A percentile compares a stretch with the other conserved stretches of the same genome.
These are phyloP conservation scores for Zoysia japonica DNA, from an alignment of 176 grass and related monocot genomes.

Conservation along the genomic window DNA sequence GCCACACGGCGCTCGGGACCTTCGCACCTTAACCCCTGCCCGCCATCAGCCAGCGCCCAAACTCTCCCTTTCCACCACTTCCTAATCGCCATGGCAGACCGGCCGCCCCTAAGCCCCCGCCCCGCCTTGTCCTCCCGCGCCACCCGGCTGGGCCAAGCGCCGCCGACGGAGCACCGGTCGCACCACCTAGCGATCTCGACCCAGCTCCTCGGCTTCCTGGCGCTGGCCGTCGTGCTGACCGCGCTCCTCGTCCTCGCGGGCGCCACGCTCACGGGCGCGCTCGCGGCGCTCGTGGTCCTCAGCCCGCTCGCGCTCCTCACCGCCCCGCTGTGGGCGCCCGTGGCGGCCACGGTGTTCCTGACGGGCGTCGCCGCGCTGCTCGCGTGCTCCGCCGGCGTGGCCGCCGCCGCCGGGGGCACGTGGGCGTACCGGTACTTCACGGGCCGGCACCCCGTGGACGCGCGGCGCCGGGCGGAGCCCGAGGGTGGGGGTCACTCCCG, in stretches of 20 bases:
- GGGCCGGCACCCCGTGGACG: constrained; percentile 45
- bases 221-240: constrained; percentile 48
- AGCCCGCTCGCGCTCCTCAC: constrained; percentile 63
- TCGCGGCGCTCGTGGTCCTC: constrained; percentile 45
- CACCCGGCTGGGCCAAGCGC: neutral
- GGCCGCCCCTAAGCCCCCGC: constrained; percentile 17
- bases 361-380: constrained; percentile 34
- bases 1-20: constrained; percentile 35
- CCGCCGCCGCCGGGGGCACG: constrained; percentile 38
- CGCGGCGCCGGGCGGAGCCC: constrained; percentile 38
- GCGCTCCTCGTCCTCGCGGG: constrained; percentile 58
- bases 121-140: neutral
- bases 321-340: constrained; percentile 61
- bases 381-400: constrained; percentile 42
- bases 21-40: constrained; percentile 10
- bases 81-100: constrained; percentile 28
- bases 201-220: constrained; percentile 57
- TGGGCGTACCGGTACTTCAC: constrained; percentile 64
- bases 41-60: neutral
- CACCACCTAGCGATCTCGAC: constrained; percentile 37
- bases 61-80: neutral
- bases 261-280: constrained; percentile 45
- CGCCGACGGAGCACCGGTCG: neutral
- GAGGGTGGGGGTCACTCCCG: constrained; percentile 20
- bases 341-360: constrained; percentile 10